A percentile compares a stretch with the other conserved stretches of the same genome.
These are phyloP conservation scores for Yamadazyma insecticola DNA, from an alignment of 805 yeast genomes.

Conservation along the genomic window DNA sequence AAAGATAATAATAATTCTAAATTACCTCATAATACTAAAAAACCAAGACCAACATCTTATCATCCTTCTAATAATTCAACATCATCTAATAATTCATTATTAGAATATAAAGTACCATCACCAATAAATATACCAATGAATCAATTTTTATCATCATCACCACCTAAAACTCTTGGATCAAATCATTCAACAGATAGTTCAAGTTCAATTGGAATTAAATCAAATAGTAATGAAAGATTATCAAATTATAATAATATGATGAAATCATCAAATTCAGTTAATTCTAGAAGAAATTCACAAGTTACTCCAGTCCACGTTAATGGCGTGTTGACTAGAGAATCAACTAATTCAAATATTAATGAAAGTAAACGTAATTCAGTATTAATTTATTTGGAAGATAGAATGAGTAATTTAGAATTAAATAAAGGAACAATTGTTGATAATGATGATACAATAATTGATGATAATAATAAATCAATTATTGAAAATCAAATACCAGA, in stretches of 20 bases:
- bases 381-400: conserved; percentile 40
- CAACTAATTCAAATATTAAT: conserved; percentile 12
- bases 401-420: conserved; percentile 38
- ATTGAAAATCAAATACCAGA: too few relatives aligned
- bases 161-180: conserved; percentile 1
- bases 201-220: not conserved
- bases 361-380: conserved; percentile 34
- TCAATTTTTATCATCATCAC: conserved; percentile 9
- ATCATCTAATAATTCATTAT: conserved; percentile 33
- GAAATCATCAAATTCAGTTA: conserved; percentile 7
- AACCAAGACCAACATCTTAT: conserved; percentile 80
- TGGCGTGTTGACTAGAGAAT: conserved; percentile 35
- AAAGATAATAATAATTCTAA: conserved; percentile 15
- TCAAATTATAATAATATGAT: conserved; percentile 9
- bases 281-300: conserved; percentile 33
- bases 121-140: conserved; percentile 23
- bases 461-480: too few relatives aligned
- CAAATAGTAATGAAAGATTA: conserved; percentile 4
- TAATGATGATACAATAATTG: not conserved
- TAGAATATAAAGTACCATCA: conserved; percentile 27
- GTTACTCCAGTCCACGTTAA: conserved; percentile 42
- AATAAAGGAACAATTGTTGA: too few relatives aligned
- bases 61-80: conserved; percentile 55
- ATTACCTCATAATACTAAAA: conserved; percentile 45
- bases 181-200: not conserved